Evolutionary conservation across 1,284 basidiomycete species (phyloP), one percentile per base, ranked within the genome.

Genomic region (Sanghuangporus sanghuang): DNA sequence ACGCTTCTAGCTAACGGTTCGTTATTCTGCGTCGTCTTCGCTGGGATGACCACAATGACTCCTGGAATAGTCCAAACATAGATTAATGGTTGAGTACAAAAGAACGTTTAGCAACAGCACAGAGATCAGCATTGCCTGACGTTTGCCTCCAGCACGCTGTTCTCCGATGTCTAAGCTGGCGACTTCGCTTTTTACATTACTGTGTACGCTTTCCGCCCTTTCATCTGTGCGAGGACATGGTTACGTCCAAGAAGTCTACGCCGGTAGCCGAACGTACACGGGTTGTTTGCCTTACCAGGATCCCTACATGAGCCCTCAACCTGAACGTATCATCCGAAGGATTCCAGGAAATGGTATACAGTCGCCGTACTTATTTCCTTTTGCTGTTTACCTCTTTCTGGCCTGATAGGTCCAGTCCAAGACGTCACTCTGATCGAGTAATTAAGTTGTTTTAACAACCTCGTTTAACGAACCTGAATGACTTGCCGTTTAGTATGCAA

Each of bases 341-440:
- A 78, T 82, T 61, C 79, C 80, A 32, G 76, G 78, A 56, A 81
- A 81, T 62, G 79, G 79, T 78, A n/a, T 32, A 46, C 55, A 36
- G 72, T 23, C 9, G 9, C 40, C n/a, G 54, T 11, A 6, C 40
- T 56, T 21, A 35, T 18, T 32, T 36, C 7, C 14, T 18, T 18
- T 9, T 12, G 16, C 27, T 8, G 6, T 36, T 56, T 23, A 39
- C 35, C 32, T 8, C 32, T 55, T 55, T 27, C 21, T 18, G 27
- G 18, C 27, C 16, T 9, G 27, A 57, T 46, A 72, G 66, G 70
- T 1, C 70, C 71, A 36, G 69, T 72, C 21, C 64, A 61, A 16
- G 72, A 76, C 59, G 27, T 76, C 16, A 69, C 70, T 14, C 64
- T 72, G 38, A 73, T 74, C 48, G 72, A 73, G 73, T 73, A 61